Evolutionary conservation across 345 rosid species (phyloP), one percentile per base, ranked within the genome.

Genomic region (Atalantia buxifolia): DNA sequence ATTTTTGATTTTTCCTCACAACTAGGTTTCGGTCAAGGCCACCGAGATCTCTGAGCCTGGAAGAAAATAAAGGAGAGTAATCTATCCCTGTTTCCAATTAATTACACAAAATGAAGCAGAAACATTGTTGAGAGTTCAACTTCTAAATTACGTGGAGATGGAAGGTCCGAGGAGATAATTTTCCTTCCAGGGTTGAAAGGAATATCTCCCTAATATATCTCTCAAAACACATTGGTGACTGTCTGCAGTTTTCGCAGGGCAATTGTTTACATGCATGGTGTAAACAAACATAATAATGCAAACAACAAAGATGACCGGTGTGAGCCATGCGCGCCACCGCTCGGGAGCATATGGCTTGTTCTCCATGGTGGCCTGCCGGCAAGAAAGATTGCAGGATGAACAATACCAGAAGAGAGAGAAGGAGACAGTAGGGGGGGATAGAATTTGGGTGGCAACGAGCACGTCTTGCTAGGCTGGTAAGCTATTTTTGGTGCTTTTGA

Each of bases 81-180:
- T 25, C 35, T 45, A 6, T 40, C 72, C 6, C 3, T 27, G 38
- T 69, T 69, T 48, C 35, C 59, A 19, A 48, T 16, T 68, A 53
- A 71, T 0, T 45, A 24, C 66, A 64, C 25, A 69, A n/a, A 50
- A 28, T 60, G 13, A 65, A 16, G 12, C n/a, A 12, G 28, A 75
- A 69, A 50, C 71, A 35, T 35, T 48, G n/a, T 16, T 2, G 10
- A 14, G 64, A 27, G 53, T 48, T 25, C 35, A 25, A 22, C 27
- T 71, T 19, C 86, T 81, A 87, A 92, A 13, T 45, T 45, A 45
- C 98, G 97, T 91, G 36, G 35, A 28, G 42, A 76, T 40, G 28
- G 96, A 87, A 79, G 97, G 98, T 60, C 98, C 98, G 2, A 94
- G 79, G 60, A 90, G 86, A 62, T 80, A 79, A 78, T 92, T 92